Base-by-base conservation (phyloP, 495 filamentous ascomycete genomes). In the Pyrenula massariospora region DNA sequence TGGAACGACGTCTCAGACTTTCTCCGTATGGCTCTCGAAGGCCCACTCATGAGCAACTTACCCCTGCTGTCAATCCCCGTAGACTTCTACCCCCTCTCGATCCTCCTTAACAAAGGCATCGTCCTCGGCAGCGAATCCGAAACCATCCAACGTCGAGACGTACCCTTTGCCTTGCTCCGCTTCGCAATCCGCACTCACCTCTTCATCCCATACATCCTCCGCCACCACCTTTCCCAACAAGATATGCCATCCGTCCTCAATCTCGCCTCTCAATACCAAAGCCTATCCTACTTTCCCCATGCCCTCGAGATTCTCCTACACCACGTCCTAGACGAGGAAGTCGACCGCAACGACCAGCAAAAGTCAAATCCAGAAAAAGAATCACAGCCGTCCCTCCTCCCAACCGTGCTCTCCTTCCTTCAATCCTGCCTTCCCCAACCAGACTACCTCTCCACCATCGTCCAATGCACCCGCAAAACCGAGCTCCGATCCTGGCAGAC, bases 401-500 rank as follows among this genome's bases (percentile, higher is more conserved):
- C 94, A 1, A 84, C 80, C 22, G 89, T 95, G 8, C 82, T 97
- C 21, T 86, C 87, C 0, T 93, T 97, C 58, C 79, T 99, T 2
- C 73, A 77, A 54, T 90, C 90, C 0, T 89, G 88, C 0, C 95
- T 96, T 59, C 84, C 86, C 24, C 76, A 88, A 53, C 65, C 62
- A 11, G 68, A 70, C 12, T 97, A 96, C 58, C 83, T 97, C 25
- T 93, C 97, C 65, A 90, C 96, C 56, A 84, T 99, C 3, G 91
- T 99, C 0, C 92, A 95, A 72, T 99, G 94, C 68, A 96, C 93
- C 0, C 85, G 94, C 21, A 97, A 99, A 70, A 99, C 94, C 0
- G 94, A 99, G 62, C 83, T 96, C 5, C 84, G 91, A 24, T 94
- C 87, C 21, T 99, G 94, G 94, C 84, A 86, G 24, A 95, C 94